phyloP scores from a whole-genome alignment of 257 asterid species.

The Fraxinus quadrangulata region DNA sequence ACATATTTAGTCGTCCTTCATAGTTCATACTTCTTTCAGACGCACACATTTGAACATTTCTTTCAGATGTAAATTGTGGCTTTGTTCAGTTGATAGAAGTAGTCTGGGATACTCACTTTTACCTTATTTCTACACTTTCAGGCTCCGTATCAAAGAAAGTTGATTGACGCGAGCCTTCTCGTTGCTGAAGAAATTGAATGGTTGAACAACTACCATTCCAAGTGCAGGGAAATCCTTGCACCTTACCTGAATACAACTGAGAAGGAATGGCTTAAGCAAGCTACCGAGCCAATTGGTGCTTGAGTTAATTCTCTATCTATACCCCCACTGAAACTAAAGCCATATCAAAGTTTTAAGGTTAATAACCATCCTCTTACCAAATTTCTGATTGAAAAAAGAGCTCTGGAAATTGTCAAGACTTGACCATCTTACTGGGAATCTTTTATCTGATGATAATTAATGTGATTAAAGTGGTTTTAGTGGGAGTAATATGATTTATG shows the following conservation, averaged over 20 bases:
- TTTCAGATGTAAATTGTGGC: neutral
- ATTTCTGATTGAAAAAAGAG: neutral
- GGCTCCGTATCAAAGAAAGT: slow-evolving; percentile 89
- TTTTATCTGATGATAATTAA: neutral
- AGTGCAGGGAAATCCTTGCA: slow-evolving; percentile 65
- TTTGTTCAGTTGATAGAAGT: neutral
- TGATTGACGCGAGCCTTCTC: slow-evolving; percentile 68
- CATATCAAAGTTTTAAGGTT: neutral
- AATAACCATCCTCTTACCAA: neutral
- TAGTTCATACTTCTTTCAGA: neutral
- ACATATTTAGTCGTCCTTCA: neutral
- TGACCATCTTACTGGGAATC: neutral
- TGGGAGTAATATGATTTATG: neutral
- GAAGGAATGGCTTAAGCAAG: slow-evolving; percentile 79
- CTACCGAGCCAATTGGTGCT: slow-evolving; percentile 64
- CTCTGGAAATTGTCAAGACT: neutral
- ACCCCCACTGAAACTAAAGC: neutral
- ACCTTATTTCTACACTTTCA: slow-evolving; percentile 27
- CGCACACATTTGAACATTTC: neutral
- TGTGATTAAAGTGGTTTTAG: neutral
- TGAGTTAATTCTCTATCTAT: slow-evolving; percentile 26
- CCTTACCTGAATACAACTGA: slow-evolving; percentile 65
- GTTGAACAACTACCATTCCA: slow-evolving; percentile 75
- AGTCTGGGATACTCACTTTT: neutral
- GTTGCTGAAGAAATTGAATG: slow-evolving; percentile 80